Evolutionary conservation across 2,329 filamentous ascomycete species (phyloP), one percentile per base, ranked within the genome.

Genomic region (Trichoderma semiorbis): DNA sequence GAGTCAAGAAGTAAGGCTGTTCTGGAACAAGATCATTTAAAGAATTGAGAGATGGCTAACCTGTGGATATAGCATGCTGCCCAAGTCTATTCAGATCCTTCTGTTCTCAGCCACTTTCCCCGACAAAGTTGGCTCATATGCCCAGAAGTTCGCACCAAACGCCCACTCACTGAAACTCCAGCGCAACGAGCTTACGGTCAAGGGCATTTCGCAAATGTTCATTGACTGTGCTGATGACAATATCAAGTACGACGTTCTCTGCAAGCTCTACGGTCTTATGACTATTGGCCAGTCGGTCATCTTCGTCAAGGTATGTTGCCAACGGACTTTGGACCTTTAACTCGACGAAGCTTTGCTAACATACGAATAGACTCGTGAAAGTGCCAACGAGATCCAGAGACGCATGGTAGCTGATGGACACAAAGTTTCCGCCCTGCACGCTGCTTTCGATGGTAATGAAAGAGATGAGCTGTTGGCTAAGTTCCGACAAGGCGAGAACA

Each of bases 241-340:
- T 43, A 90, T 93, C 78, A 98, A 98, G 81, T 99, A 97, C 79
- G 89, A 92, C 43, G 91, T 93, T 71, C 89, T 99, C 8, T 92
- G 97, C 80, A 93, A 95, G 79, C 92, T 99, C 72, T 99, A 99
- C 80, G 95, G 95, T 72, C 86, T 98, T 58, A 95, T 99, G 89
- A 98, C 95, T 18, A 94, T 98, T 77, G 95, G 95, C 6, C 97
- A 95, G 8, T 98, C 96, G 0, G 97, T 99, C 79, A 98, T 99
- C 77, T 99, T 99, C 79, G 95, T 98, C 81, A 93, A 92, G 87
- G 93, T 95, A 84, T 50, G 74, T 63, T 11, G 3, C 28, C 11
- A 62, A 34, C 8, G 5, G 14, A 32, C 2, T 47, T 36, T 2
- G n/a, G 3, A 53, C 2, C 34, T 4, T n/a, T 8, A 24, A 30